Evolutionary conservation across 2,329 filamentous ascomycete species (phyloP), one percentile per base, ranked within the genome.

Genomic region (Ascochyta pisi): DNA sequence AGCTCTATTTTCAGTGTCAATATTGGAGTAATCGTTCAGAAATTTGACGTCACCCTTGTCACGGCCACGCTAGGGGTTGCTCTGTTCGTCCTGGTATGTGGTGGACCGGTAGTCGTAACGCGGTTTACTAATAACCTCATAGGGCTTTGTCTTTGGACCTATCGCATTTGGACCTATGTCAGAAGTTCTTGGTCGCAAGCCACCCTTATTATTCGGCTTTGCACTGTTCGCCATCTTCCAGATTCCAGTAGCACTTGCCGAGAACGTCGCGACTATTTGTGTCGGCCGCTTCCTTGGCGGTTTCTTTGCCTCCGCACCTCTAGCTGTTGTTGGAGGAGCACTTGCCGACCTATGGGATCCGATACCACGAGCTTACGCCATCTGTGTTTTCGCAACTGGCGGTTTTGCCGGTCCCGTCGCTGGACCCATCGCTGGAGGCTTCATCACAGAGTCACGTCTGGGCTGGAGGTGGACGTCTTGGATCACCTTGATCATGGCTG

Each of bases 1-100:
- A 82, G 79, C 63, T 79, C 80, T 5, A 77, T 83, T 65, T 90
- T 87, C 69, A 85, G 86, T 10, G 80, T 86, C 0, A 87, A 84
- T 7, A 84, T 84, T 0, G 38, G 39, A 0, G 78, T 84, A 55
- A 79, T 90, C 1, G 77, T 82, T 13, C 55, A 77, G 6, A 72
- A 82, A 27, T 84, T 83, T 49, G 58, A 76, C 3, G 76, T 83
- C 10, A 73, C 77, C 15, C 67, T 64, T 13, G 78, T 82, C 51
- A 77, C 81, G 6, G 71, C 78, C 9, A 81, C 78, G 0, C 73
- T 84, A 1, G 82, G 82, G 16, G 79, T 82, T 6, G 74, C 79
- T 0, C 65, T 84, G 22, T 76, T 84, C 10, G 71, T 85, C 1
- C 51, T 74, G 38, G 70, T 73, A 64, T 10, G 66, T 53, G 7